A percentile compares a stretch with the other conserved stretches of the same genome.
These are phyloP conservation scores for Sphaerostilbella broomeana DNA, from an alignment of 2,329 filamentous ascomycete species.

Conservation along the genomic window DNA sequence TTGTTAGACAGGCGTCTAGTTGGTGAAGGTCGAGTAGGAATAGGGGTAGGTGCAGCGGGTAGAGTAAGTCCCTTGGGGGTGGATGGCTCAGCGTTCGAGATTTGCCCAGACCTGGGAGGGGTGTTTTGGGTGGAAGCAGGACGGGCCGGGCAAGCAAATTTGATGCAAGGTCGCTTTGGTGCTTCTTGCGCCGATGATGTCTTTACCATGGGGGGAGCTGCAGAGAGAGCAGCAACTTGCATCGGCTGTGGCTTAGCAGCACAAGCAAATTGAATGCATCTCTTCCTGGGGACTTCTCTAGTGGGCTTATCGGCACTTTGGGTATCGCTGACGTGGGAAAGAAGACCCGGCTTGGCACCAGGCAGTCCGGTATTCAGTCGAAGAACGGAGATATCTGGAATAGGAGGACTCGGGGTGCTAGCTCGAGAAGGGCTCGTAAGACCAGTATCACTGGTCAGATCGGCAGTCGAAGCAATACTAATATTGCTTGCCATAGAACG, in stretches of 20 bases:
- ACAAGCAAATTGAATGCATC: conserved; percentile 91
- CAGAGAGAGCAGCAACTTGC: conserved; percentile 20
- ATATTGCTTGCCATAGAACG: conserved; percentile 72
- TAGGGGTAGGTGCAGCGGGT: conserved; percentile 14
- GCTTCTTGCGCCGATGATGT: conserved; percentile 31
- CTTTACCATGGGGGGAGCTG: conserved; percentile 28
- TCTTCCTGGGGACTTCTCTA: conserved; percentile 52
- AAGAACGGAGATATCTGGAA: conserved; percentile 49
- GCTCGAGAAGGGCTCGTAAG: conserved; percentile 84
- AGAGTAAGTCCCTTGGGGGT: conserved; percentile 26
- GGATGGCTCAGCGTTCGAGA: conserved; percentile 19
- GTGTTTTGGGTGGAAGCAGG: conserved; percentile 37
- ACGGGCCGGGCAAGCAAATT: conserved; percentile 64
- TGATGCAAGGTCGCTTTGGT: conserved; percentile 58
- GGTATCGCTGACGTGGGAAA: conserved; percentile 19
- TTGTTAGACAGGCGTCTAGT: conserved; percentile 18
- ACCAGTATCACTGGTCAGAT: conserved; percentile 91
- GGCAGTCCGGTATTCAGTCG: conserved; percentile 30
- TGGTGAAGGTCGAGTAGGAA: conserved; percentile 19
- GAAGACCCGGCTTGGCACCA: conserved; percentile 22
- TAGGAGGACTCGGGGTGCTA: conserved; percentile 82
- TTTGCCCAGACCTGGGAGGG: conserved; percentile 23
- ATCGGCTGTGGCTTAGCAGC: conserved; percentile 52
- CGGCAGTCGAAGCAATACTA: conserved; percentile 77
- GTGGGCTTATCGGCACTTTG: conserved; percentile 35